These are phyloP conservation scores for Candida silvatica DNA, from an alignment of 805 yeast genomes.

Conservation along the genomic window DNA sequence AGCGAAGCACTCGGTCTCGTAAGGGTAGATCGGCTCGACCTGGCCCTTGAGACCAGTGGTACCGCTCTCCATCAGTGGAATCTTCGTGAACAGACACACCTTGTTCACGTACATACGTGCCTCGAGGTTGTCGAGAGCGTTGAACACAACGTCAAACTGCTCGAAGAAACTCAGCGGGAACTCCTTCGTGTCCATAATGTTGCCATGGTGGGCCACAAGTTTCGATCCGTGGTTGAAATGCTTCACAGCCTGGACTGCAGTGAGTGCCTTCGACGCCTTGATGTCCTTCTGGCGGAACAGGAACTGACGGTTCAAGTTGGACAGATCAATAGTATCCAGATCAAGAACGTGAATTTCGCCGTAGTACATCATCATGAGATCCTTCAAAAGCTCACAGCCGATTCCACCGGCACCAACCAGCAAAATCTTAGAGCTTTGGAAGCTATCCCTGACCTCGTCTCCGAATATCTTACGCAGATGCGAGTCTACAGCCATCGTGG, in stretches of 20 bases:
- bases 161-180: constrained; percentile 74
- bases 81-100: constrained; percentile 63
- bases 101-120: constrained; percentile 88
- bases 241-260: constrained; percentile 78
- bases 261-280: constrained; percentile 76
- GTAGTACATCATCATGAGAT: constrained; percentile 68
- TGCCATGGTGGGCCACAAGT: constrained; percentile 74
- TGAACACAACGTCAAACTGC: constrained; percentile 73
- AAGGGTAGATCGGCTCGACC: constrained; percentile 83
- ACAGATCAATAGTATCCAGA: constrained; percentile 87
- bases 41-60: constrained; percentile 95
- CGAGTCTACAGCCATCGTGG: constrained; percentile 11
- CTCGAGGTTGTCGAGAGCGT: constrained; percentile 89
- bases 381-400: constrained; percentile 85
- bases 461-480: constrained; percentile 39
- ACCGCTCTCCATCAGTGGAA: constrained; percentile 86
- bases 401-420: constrained; percentile 96
- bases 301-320: constrained; percentile 90
- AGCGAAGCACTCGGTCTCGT: constrained; percentile 84
- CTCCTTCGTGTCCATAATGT: constrained; percentile 65
- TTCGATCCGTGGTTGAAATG: constrained; percentile 58
- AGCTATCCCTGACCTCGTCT: constrained; percentile 17
- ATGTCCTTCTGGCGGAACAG: constrained; percentile 85
- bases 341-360: constrained; percentile 92
- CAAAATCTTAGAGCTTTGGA: constrained; percentile 47